Evolutionary conservation across 345 rosid genomes (phyloP), one percentile per base, ranked within the genome.

Genomic region (Melaleuca alternifolia): DNA sequence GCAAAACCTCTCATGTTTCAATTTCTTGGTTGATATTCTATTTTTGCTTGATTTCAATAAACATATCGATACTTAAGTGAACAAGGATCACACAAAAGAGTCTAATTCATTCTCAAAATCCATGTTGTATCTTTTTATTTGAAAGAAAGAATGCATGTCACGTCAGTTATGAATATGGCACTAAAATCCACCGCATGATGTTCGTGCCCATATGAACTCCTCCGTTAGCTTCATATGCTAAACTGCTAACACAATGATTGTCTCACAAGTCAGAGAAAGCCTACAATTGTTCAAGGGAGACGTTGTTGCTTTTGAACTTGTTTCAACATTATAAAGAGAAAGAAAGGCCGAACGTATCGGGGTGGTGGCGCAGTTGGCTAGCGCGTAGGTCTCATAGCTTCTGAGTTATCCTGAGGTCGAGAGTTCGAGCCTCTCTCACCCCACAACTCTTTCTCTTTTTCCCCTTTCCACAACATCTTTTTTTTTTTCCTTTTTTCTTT

Each of bases 361-460:
- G 96, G 95, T 92, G 95, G 97, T 92, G 96, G 97, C 95, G 98
- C 97, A 95, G 98, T 95, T 95, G 98, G 96, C 93, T 95, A 95
- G 99, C 97, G 95, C 95, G 97, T 91, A 93, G 98, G 94, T 97
- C 97, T 95, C 98, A 94, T 94, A 92, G 98, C 96, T 91, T 82
- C 84, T 46, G 96, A 93, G 98, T 89, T 2, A 96, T 95, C 98
- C 98, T 92, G 97, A 95, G 97, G 98, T 95, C 94, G 98, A 95
- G 98, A 93, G 97, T 92, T 92, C 93, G 95, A 92, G 92, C 96
- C 96, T 94, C 95, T 95, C 98, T 94, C 98, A 93, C 94, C 98
- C 97, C 96, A 95, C 7, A 1, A 37, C 0, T 8, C 37, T 6
- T 24, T 4, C 37, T 7, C 24, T 4, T 18, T 71, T 71, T 18